Evolutionary conservation across 768 basidiomycete species (phyloP).

Genomic region (Xerocomus potaroensis): DNA sequence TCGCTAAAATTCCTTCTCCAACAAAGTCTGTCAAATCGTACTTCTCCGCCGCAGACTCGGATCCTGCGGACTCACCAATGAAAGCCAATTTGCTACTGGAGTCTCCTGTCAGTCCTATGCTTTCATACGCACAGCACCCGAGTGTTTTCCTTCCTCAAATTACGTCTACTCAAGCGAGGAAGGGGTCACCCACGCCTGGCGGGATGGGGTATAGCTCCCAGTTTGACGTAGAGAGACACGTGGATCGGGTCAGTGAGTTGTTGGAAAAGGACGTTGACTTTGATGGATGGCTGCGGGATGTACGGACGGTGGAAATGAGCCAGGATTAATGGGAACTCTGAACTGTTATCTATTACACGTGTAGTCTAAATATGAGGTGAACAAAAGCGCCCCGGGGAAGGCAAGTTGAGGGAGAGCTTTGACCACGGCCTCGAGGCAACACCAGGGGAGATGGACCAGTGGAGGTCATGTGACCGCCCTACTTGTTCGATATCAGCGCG

Average conservation of each 20-base stretch:
- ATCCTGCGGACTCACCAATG: conserved; percentile 22
- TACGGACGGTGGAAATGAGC: conserved; percentile 30
- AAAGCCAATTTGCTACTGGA: conserved; percentile 26
- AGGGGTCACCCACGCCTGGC: conserved; percentile 8
- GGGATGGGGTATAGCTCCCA: conserved; percentile 54
- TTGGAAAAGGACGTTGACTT: conserved; percentile 58
- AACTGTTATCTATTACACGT: conserved; percentile 10
- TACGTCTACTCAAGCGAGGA: conserved; percentile 34
- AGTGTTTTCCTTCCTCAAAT: conserved; percentile 35
- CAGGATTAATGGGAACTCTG: conserved; percentile 13
- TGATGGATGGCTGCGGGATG: conserved; percentile 47
- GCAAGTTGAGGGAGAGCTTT: conserved; percentile 27
- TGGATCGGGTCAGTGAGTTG: conserved; percentile 49
- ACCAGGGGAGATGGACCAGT: conserved; percentile 20
- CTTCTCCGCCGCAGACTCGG: conserved; percentile 38
- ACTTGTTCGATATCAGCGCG: conserved; percentile 36
- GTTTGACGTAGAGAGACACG: conserved; percentile 52
- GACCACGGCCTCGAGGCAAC: conserved; percentile 28
- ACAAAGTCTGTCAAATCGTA: conserved; percentile 33
- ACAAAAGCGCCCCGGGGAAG: conserved; percentile 18
- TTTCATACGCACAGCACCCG: conserved; percentile 34
- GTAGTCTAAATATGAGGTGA: conserved; percentile 21
- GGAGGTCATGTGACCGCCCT: conserved; percentile 25
- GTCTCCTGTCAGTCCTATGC: conserved; percentile 33
- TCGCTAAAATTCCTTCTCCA: conserved; percentile 26